Conservation (phyloP, 1,284 basidiomycete species). For the Tausonia pullulans region DNA sequence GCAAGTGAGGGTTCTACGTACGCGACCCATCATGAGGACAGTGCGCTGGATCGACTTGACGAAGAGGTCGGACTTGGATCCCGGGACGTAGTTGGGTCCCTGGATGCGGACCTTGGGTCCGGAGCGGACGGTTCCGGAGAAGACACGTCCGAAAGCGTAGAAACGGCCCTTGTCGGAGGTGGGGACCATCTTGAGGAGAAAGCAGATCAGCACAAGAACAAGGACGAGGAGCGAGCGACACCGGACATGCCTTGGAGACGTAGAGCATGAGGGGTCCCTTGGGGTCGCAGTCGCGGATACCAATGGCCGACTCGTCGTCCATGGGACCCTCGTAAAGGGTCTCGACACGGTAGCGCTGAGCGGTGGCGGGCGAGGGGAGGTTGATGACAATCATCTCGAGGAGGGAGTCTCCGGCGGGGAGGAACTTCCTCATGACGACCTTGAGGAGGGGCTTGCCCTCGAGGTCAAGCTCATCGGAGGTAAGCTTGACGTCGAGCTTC, state of each 20-base stretch:
- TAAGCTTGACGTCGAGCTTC: constrained; percentile 91
- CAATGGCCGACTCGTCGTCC: constrained; percentile 98
- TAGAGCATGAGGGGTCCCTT: constrained; percentile 95
- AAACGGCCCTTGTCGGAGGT: constrained; percentile 99
- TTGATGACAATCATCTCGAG: constrained; percentile 99
- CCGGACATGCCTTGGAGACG: constrained; percentile 53
- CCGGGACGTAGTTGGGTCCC: constrained; percentile 96
- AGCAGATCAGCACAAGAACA: no score
- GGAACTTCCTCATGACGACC: constrained; percentile 98
- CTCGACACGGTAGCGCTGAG: constrained; percentile 97
- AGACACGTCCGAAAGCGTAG: constrained; percentile 99
- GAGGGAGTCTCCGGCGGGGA: constrained; percentile 96
- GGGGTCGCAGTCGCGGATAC: constrained; percentile 97
- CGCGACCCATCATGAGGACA: constrained; percentile 98
- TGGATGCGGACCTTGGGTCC: constrained; percentile 99
- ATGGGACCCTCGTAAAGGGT: constrained; percentile 99
- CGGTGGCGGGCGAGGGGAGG: constrained; percentile 91
- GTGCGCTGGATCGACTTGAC: constrained; percentile 98
- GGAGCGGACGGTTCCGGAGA: constrained; percentile 93
- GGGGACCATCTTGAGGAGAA: constrained; percentile 74
- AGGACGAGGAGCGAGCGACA: no score
- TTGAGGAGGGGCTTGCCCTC: constrained; percentile 97
- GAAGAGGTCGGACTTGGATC: constrained; percentile 98
- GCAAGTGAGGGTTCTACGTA: no score
- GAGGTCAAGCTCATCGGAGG: constrained; percentile 80